Evolutionary conservation across 345 rosid species (phyloP), one percentile per base, ranked within the genome.

Genomic region (Dipteronia sinensis): DNA sequence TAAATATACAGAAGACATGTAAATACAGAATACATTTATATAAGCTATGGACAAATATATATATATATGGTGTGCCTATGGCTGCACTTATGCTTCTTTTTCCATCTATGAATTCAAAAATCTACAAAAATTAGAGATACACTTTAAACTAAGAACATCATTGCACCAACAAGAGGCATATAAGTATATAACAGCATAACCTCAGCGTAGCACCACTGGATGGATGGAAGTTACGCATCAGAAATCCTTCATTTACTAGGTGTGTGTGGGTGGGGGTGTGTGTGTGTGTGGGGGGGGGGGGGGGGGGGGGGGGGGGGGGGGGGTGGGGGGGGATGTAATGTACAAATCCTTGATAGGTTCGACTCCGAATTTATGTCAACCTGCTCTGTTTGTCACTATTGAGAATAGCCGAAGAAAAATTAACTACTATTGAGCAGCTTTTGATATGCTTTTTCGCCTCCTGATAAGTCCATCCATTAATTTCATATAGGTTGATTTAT

Each of bases 401-500:
- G 22, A 22, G 44, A 38, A 15, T 25, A 22, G 34, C 53, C 34
- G 2, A 66, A 19, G 65, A 66, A 53, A 63, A 29, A 13, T 15
- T 49, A 75, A 38, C 38, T 7, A 20, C 65, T 75, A 66, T 9
- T 15, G 40, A 2, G 4, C 77, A 58, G 82, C 73, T 76, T 84
- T 83, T 46, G 85, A 81, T 78, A 72, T 75, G 83, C 92, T 80
- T 85, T 87, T 89, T 69, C 90, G 77, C 70, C 93, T 83, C 79
- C 74, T 89, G 72, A 88, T 75, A 70, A 91, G 88, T 34, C 89
- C 90, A 69, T 79, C 68, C 90, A 91, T 88, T 81, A 91, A 70
- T 76, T 56, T 77, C 65, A 87, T 73, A 78, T 86, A 89, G 69
- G 89, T 34, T 2, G 83, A 78, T 71, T 86, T 88, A 76, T 78